Base-by-base conservation (phyloP, 805 yeast species). In the Monosporozyma solicola region DNA sequence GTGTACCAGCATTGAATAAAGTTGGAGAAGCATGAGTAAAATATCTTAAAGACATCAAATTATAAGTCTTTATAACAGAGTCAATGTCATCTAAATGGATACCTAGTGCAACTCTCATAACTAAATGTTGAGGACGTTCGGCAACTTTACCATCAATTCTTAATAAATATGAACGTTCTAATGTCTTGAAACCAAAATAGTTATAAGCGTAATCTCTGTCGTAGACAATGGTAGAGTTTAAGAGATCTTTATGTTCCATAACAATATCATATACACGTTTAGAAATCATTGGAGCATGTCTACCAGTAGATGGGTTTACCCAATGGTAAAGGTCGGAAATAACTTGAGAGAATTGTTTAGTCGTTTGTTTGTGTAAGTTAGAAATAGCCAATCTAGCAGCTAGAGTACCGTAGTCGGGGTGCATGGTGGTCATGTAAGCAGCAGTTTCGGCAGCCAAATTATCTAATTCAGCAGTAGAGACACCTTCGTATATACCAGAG, bases 1-100 rank as follows among this genome's bases (percentile, higher is more conserved):
- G 84, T 6, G 96, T 87, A 37, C 96, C 97, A 1, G 97, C 87
- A 64, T 90, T 91, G 76, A 85, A 91, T 55, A 91, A 73, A 1
- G 98, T 91, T 9, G 98, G 97, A 4, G 96, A 87, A 3, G 95
- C 97, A 66, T 92, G 97, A 47, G 90, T 87, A 71, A 91, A 88
- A 68, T 80, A 86, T 67, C 84, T 85, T 61, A 76, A 73, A 2
- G 96, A 87, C 97, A 91, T 91, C 59, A 85, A 72, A 57, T 85
- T 78, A 69, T 91, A 91, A 2, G 97, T 88, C 69, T 90, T 90
- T 4, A 83, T 60, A 2, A 80, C 95, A 15, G 75, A 72, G 29
- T 77, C 78, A 29, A 87, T 68, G 64, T 86, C 79, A 35, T 57
- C 65, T 22, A 84, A 85, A 64, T 92, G 97, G 48, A 91, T 87